Conservation (phyloP, 2,329 filamentous ascomycete species). For the Saccharata proteae region DNA sequence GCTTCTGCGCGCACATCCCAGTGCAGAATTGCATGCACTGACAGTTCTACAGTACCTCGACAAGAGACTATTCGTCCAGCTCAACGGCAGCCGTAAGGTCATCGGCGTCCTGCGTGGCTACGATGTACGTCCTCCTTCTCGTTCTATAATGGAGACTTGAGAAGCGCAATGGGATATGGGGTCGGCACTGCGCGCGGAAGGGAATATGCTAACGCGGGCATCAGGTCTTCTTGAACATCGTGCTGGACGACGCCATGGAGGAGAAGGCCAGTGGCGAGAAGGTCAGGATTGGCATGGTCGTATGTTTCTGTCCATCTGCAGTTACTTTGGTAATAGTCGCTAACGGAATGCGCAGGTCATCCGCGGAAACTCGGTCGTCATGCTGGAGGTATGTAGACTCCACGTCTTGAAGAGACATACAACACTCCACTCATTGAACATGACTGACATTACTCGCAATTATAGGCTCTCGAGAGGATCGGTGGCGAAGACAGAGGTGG, state of each 20-base stretch:
- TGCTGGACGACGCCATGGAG: conserved; percentile 91
- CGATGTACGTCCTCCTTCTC: conserved; percentile 54
- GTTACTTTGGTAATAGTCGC: conserved; percentile 11
- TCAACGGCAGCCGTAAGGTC: conserved; percentile 96
- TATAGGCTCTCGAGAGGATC: conserved; percentile 26
- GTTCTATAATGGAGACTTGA: no score
- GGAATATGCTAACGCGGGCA: no score
- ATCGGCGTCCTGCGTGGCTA: conserved; percentile 90
- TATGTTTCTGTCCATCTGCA: conserved; percentile 34
- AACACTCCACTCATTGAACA: background rate
- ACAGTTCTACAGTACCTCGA: conserved; percentile 69
- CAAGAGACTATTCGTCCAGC: conserved; percentile 94
- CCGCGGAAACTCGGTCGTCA: conserved; percentile 93
- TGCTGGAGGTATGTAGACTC: conserved; percentile 60
- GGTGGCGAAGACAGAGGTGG: conserved; percentile 17
- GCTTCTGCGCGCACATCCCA: background rate
- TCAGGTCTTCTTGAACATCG: conserved; percentile 95
- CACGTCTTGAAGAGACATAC: background rate
- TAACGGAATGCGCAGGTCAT: conserved; percentile 53
- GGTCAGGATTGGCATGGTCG: conserved; percentile 81
- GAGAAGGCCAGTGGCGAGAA: conserved; percentile 90
- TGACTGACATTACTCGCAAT: no score
- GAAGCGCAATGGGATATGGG: background rate
- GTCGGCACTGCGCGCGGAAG: background rate
- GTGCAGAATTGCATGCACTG: background rate